These are phyloP conservation scores for Crithidia fasciculata DNA, from an alignment of 208 protist genomes.

Conservation along the genomic window DNA sequence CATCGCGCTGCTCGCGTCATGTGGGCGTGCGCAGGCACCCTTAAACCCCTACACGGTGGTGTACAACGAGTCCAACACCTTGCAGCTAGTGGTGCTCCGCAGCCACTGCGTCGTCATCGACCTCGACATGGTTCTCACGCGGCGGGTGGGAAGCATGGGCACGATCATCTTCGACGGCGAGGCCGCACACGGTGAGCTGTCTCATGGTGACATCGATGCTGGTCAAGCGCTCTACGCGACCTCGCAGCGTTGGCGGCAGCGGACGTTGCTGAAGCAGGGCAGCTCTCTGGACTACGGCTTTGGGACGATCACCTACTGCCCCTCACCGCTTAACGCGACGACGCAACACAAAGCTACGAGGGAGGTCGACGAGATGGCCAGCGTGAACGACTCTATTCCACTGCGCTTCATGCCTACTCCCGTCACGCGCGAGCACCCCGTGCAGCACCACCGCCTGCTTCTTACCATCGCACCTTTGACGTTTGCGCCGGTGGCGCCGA, in stretches of 20 bases:
- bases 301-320: conserved; percentile 7
- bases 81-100: conserved; percentile 5
- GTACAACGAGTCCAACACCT: not conserved
- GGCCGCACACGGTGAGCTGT: not conserved
- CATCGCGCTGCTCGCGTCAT: not conserved
- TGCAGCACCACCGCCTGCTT: not conserved
- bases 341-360: not conserved
- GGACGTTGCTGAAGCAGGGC: not conserved
- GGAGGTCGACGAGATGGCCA: not conserved
- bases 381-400: conserved; percentile 2
- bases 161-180: conserved; percentile 3
- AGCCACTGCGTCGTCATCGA: conserved; percentile 14
- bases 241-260: not conserved
- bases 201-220: not conserved
- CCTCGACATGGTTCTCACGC: not conserved
- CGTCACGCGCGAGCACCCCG: conserved; percentile 4
- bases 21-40: not conserved
- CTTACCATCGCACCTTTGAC: not conserved
- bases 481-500: not conserved
- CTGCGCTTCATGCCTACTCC: conserved; percentile 9
- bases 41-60: not conserved
- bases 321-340: not conserved
- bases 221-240: too few relatives aligned
- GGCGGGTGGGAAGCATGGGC: not conserved
- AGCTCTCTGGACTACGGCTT: conserved; percentile 6